phyloP scores from a whole-genome alignment of 805 yeast genomes.

The Cyberlindnera misumaiensis region DNA sequence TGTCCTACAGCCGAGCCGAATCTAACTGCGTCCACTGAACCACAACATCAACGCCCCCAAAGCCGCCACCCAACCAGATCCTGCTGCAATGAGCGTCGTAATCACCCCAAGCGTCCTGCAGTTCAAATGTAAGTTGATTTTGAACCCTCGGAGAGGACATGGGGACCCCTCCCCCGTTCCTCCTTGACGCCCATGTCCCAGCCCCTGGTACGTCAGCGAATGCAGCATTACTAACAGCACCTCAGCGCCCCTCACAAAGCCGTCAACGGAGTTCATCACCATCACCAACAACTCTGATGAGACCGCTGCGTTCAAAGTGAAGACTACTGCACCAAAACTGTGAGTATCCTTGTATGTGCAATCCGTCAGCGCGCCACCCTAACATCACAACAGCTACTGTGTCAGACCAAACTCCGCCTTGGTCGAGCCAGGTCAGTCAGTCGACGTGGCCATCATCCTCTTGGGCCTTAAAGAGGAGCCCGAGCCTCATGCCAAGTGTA shows the following conservation, averaged over 20 bases:
- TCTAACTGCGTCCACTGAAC: background rate
- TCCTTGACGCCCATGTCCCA: too few species aligned
- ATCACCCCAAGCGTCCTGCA: conserved; percentile 68
- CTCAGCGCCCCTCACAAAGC: conserved; percentile 68
- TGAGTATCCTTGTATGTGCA: conserved; percentile 21
- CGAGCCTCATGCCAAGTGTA: conserved; percentile 65
- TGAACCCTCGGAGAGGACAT: too few species aligned
- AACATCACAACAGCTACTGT: conserved; percentile 41
- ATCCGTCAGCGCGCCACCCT: conserved; percentile 7
- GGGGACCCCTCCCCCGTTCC: background rate
- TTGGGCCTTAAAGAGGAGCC: conserved; percentile 81
- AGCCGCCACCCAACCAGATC: too few species aligned
- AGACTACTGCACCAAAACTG: conserved; percentile 95
- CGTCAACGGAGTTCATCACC: conserved; percentile 52
- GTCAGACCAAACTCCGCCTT: conserved; percentile 93
- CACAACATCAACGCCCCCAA: background rate
- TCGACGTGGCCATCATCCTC: conserved; percentile 74
- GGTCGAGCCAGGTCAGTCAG: conserved; percentile 64
- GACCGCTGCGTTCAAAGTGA: conserved; percentile 85
- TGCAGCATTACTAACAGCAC: conserved; percentile 3
- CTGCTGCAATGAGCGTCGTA: conserved; percentile 35
- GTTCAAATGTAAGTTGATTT: conserved; percentile 60
- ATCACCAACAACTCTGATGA: conserved; percentile 51
- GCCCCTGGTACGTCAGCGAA: too few species aligned
- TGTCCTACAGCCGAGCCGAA: too few species aligned